These are phyloP conservation scores for Papiliotrema terrestris DNA, from an alignment of 1,284 basidiomycete species.

Conservation along the genomic window DNA sequence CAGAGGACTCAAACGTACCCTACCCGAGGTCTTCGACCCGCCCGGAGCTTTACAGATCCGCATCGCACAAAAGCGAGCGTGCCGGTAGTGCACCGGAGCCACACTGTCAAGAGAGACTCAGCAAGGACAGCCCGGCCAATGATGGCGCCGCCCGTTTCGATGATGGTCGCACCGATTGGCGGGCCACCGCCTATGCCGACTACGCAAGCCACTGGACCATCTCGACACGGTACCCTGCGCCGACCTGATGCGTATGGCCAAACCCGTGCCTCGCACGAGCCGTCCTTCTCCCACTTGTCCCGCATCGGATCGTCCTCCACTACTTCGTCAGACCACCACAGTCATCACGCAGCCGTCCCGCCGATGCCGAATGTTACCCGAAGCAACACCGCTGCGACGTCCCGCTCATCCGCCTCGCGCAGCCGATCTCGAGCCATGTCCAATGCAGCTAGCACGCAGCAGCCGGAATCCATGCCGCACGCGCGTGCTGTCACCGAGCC, in stretches of 20 bases:
- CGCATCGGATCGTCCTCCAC: not conserved
- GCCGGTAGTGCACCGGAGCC: not conserved
- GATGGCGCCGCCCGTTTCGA: not conserved
- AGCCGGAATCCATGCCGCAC: not conserved
- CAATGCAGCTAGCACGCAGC: not conserved
- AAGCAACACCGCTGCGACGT: constrained; percentile 1
- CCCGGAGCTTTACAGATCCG: constrained; percentile 1
- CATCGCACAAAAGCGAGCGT: not conserved
- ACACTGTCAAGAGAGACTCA: not conserved
- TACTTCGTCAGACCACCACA: not conserved
- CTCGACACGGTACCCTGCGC: not conserved
- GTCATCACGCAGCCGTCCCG: not conserved
- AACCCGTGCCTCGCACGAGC: not conserved
- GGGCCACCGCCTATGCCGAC: not conserved
- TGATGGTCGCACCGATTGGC: not conserved
- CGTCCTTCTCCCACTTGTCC: not conserved
- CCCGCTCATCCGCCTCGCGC: constrained; percentile 1
- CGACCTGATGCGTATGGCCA: not conserved
- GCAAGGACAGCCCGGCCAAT: not conserved
- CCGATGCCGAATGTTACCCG: constrained; percentile 5
- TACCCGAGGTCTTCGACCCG: not conserved
- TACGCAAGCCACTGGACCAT: not conserved
- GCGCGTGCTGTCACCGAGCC: constrained; percentile 7
- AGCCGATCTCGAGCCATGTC: constrained; percentile 2
- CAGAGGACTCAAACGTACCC: not conserved